These are phyloP conservation scores for Candida arabinofermentans DNA, from an alignment of 805 yeast species.

Conservation along the genomic window DNA sequence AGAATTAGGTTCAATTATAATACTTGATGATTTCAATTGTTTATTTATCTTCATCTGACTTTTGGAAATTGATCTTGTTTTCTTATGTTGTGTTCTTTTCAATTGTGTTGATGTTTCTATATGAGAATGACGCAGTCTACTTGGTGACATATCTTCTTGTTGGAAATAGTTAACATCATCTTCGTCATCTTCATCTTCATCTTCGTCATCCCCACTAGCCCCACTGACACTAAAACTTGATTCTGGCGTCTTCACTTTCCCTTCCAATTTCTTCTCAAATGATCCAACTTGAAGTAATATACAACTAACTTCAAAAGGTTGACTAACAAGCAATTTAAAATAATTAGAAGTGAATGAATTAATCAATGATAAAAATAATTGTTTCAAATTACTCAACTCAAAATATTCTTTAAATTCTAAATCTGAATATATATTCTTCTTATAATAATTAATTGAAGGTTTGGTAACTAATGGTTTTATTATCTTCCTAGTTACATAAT, in stretches of 20 bases:
- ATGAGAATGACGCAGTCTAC: conserved; percentile 22
- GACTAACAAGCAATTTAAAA: conserved; percentile 62
- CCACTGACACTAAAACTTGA: not conserved
- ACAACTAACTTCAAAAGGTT: conserved; percentile 85
- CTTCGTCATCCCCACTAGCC: conserved; percentile 25
- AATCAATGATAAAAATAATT: conserved; percentile 51
- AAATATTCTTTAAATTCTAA: conserved; percentile 65
- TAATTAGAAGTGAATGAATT: conserved; percentile 66
- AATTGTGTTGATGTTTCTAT: conserved; percentile 26
- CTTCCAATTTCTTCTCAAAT: conserved; percentile 32
- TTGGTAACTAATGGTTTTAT: conserved; percentile 19
- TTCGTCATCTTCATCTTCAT: conserved; percentile 38
- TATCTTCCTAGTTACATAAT: conserved; percentile 15
- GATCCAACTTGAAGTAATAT: conserved; percentile 78
- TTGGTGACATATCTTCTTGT: conserved; percentile 6
- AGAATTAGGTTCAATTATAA: conserved; percentile 48
- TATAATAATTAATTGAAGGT: conserved; percentile 16
- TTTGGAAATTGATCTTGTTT: not conserved
- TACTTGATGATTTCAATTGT: conserved; percentile 13
- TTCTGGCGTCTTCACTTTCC: not conserved
- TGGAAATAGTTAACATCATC: conserved; percentile 21
- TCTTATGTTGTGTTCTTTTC: not conserved
- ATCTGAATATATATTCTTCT: conserved; percentile 45
- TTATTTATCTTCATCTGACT: not conserved
- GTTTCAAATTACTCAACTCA: conserved; percentile 54